Evolutionary conservation across 495 filamentous ascomycete genomes (phyloP), one percentile per base, ranked within the genome.

Genomic region (Lindgomyces ingoldianus): DNA sequence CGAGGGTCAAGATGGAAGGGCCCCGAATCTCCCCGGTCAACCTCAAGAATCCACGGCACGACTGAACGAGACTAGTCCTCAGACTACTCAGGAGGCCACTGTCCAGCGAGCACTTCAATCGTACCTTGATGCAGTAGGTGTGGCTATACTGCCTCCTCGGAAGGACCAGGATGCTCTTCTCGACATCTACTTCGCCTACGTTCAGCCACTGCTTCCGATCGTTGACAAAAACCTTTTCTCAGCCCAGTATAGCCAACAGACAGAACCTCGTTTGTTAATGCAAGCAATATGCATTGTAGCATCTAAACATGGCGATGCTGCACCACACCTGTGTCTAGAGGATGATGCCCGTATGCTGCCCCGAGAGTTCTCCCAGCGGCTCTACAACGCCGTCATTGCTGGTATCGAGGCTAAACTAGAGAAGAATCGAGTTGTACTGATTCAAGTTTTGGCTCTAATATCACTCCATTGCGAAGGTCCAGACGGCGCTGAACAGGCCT

Each of bases 391-490:
- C 27, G 60, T 74, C 30, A 65, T 72, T n/a, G 68, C 69, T 4
- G 62, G 67, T 3, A 67, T 77, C 14, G 65, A 69, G 47, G 68
- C 70, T 29, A 69, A 70, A 22, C 59, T 71, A 14, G 70, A 71
- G 48, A 67, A 68, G 45, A 70, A 77, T 44, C 71, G 72, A 24
- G 54, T 75, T 24, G 68, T 73, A 22, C 65, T 74, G 1, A 79
- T 86, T 4, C 70, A 72, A 26, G 72, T 72, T 6, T 51, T 73
- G 24, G 73, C 75, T 4, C 54, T 77, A 21, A 63, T 84, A 72
- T 70, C 78, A 78, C 50, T 84, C 74, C 33, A 84, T 77, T 11
- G 77, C 77, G 48, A 80, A 78, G 46, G 81, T 76, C 62, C 69
- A 2, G 75, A 75, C 24, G 75, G 74, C 16, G 69, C 71, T 4